Base-by-base conservation (phyloP, 495 filamentous ascomycete genomes). In the Parathielavia hyrcaniae region DNA sequence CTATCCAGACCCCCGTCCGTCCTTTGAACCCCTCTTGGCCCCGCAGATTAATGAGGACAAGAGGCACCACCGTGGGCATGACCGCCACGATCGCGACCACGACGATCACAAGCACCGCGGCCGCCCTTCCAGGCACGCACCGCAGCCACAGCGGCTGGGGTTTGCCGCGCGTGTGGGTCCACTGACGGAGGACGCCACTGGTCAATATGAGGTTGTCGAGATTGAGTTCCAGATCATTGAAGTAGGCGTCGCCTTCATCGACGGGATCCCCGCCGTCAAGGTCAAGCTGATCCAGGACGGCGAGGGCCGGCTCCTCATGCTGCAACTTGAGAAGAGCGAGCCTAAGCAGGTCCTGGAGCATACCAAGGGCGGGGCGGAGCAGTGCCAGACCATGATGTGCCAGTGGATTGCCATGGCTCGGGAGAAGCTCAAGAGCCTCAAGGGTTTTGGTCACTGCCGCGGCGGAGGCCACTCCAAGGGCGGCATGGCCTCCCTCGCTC, bases 161-260 rank as follows among this genome's bases (percentile, higher is more conserved):
- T 78, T 71, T 44, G 67, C 67, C 38, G 49, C 77, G 47, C 60
- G 70, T 51, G 58, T 55, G 44, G 19, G 57, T 58, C 57, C 22
- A n/a, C 32, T 59, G 20, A 57, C 64, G 39, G 61, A 71, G 38
- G 67, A 69, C n/a, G 65, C 68, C 16, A 60, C 69, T 0, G 63
- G 68, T 38, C 46, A 66, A 10, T 46, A 78, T 22, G 69, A 78
- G 46, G 62, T 78, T 12, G 61, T 81, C 55, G 58, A 64, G 23
- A 47, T 82, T 34, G 71, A 79, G 46, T 55, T 82, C 13, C 71
- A 77, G 59, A 74, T 83, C 51, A 63, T 81, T 43, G 74, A 79
- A 57, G 72, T 82, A n/a, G 79, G 74, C 40, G 58, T 65, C 41
- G 54, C 59, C 20, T 76, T 77, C 38, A 53, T 81, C 39, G 58